Evolutionary conservation across 371 early-diverging fungal genomes (phyloP).

Genomic region (Mucor racemosus): DNA sequence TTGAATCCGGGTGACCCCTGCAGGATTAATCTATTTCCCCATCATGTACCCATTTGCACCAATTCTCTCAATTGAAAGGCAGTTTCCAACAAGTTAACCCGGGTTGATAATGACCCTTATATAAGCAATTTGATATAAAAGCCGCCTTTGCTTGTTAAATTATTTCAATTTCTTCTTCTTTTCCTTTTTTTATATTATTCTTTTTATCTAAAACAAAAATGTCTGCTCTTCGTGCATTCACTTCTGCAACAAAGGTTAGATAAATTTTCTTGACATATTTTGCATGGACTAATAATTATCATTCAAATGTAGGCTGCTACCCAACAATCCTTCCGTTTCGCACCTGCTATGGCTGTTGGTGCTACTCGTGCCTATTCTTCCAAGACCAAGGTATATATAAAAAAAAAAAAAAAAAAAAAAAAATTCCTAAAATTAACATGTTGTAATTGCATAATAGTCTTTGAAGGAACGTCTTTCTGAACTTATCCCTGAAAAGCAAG

Average conservation of each 20-base stretch:
- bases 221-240: conserved; percentile 56
- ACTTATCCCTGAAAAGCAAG: conserved; percentile 93
- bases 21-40: conserved; percentile 26
- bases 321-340: conserved; percentile 44
- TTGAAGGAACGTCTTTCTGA: conserved; percentile 94
- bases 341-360: conserved; percentile 45
- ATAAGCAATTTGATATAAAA: conserved; percentile 27
- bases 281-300: background rate
- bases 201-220: conserved; percentile 28
- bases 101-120: conserved; percentile 11
- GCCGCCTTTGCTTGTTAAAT: conserved; percentile 17
- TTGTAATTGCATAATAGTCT: conserved; percentile 42
- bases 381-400: conserved; percentile 55
- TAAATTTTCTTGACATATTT: background rate
- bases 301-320: conserved; percentile 32
- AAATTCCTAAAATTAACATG: background rate
- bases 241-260: conserved; percentile 44
- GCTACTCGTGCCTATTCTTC: conserved; percentile 49
- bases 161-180: conserved; percentile 25
- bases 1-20: conserved; percentile 19
- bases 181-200: conserved; percentile 21
- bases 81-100: background rate
- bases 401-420: conserved; percentile 3
- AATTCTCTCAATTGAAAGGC: conserved; percentile 11
- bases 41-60: conserved; percentile 10